Percentiles rank a stretch among this genome's conserved stretches.
These are phyloP conservation scores for Sporothrix globosa DNA, from an alignment of 2,329 filamentous ascomycete genomes.

Conservation along the genomic window DNA sequence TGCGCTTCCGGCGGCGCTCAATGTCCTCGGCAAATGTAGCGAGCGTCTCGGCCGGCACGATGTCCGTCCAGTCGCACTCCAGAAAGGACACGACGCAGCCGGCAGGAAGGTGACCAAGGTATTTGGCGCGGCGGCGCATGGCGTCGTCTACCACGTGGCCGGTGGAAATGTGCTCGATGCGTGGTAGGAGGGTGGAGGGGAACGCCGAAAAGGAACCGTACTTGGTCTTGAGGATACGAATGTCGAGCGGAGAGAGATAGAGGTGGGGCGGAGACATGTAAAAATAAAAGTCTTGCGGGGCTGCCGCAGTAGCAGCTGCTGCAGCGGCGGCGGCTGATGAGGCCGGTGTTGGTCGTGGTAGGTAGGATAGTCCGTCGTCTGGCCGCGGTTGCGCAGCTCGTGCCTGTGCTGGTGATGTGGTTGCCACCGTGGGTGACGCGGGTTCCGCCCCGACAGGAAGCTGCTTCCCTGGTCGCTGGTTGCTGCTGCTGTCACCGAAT, in stretches of 20 bases:
- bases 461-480: not conserved
- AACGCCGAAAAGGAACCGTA: constrained; percentile 83
- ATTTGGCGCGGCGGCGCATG: constrained; percentile 80
- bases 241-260: constrained; percentile 87
- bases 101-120: constrained; percentile 80
- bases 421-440: not conserved
- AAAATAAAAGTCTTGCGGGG: constrained; percentile 70
- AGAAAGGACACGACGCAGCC: constrained; percentile 91
- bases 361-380: constrained; percentile 33
- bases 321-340: constrained; percentile 22
- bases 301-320: constrained; percentile 34
- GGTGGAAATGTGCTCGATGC: constrained; percentile 85
- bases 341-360: constrained; percentile 1
- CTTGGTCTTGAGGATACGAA: constrained; percentile 85
- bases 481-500: not conserved
- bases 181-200: constrained; percentile 81
- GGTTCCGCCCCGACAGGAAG: constrained; percentile 29
- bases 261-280: constrained; percentile 87
- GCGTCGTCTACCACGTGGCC: constrained; percentile 87
- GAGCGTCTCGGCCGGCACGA: constrained; percentile 75
- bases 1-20: constrained; percentile 72
- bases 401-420: not conserved
- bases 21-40: constrained; percentile 76
- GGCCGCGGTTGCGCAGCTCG: constrained; percentile 9
- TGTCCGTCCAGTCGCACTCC: constrained; percentile 94